Conservation (phyloP, 805 yeast genomes). For the Metschnikowia picachoensis region DNA sequence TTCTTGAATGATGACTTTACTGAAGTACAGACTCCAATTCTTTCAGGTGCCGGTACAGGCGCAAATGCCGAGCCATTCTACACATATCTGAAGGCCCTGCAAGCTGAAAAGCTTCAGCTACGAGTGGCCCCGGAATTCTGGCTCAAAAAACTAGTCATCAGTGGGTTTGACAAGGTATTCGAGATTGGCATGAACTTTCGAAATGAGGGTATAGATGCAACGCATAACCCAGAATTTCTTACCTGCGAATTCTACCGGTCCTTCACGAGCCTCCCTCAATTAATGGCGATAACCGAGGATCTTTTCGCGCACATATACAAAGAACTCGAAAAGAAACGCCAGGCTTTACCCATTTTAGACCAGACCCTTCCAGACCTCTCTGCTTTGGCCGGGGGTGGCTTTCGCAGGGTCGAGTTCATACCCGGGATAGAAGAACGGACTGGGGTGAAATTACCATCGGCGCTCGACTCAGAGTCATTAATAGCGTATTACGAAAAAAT, state of each 20-base stretch:
- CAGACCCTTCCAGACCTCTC: constrained; percentile 16
- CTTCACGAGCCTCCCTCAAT: constrained; percentile 59
- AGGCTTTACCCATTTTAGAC: constrained; percentile 15
- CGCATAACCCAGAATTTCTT: constrained; percentile 94
- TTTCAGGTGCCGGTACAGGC: constrained; percentile 74
- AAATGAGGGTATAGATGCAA: constrained; percentile 88
- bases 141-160: constrained; percentile 77
- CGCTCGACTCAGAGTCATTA: constrained; percentile 39
- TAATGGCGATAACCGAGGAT: constrained; percentile 61
- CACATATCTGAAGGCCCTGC: constrained; percentile 45
- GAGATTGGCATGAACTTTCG: constrained; percentile 85
- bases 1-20: constrained; percentile 54
- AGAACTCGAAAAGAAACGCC: constrained; percentile 20
- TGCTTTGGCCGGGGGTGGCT: constrained; percentile 9
- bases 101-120: constrained; percentile 45
- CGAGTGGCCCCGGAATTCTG: constrained; percentile 95
- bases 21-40: constrained; percentile 87
- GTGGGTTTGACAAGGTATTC: constrained; percentile 82
- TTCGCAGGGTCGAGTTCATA: constrained; percentile 56
- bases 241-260: constrained; percentile 85
- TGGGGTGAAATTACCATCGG: constrained; percentile 46
- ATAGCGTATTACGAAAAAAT: constrained; percentile 36
- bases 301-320: constrained; percentile 44
- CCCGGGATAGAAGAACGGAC: constrained; percentile 55
- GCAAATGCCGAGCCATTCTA: constrained; percentile 89